A percentile compares a stretch with the other conserved stretches of the same genome.
Conservation (phyloP, 257 asterid genomes). For the Echites panduratus region DNA sequence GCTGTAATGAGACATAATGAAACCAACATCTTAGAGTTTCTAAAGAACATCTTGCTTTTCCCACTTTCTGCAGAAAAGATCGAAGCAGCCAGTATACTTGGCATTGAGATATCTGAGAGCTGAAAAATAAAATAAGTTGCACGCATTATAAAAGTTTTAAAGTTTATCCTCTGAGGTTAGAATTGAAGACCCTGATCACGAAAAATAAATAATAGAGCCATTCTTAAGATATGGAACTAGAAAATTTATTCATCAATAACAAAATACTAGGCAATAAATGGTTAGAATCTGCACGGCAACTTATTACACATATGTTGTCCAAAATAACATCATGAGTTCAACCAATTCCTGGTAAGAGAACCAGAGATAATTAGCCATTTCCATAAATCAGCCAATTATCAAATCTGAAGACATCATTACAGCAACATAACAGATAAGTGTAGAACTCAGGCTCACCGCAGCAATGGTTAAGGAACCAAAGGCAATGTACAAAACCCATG, state of each 20-base stretch:
- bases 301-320: not conserved
- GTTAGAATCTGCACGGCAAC: not conserved
- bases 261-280: not conserved
- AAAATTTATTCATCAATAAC: not conserved
- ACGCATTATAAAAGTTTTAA: not conserved
- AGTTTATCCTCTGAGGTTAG: not conserved
- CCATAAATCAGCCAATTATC: not conserved
- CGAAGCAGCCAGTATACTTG: slow-evolving; percentile 78
- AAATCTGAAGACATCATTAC: not conserved
- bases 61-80: slow-evolving; percentile 87
- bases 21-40: slow-evolving; percentile 59
- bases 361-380: not conserved
- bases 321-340: not conserved
- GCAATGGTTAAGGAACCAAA: slow-evolving; percentile 66
- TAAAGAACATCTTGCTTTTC: slow-evolving; percentile 50
- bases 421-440: not conserved
- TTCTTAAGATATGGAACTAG: not conserved
- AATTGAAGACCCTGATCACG: not conserved
- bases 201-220: not conserved
- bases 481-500: slow-evolving; percentile 72
- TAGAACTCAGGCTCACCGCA: slow-evolving; percentile 37
- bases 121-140: slow-evolving; percentile 17
- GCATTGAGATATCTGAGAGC: slow-evolving; percentile 86
- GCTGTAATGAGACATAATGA: slow-evolving; percentile 60
- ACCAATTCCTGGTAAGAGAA: not conserved